Evolutionary conservation across 345 rosid species (phyloP).

Genomic region (Hypericum perforatum): DNA sequence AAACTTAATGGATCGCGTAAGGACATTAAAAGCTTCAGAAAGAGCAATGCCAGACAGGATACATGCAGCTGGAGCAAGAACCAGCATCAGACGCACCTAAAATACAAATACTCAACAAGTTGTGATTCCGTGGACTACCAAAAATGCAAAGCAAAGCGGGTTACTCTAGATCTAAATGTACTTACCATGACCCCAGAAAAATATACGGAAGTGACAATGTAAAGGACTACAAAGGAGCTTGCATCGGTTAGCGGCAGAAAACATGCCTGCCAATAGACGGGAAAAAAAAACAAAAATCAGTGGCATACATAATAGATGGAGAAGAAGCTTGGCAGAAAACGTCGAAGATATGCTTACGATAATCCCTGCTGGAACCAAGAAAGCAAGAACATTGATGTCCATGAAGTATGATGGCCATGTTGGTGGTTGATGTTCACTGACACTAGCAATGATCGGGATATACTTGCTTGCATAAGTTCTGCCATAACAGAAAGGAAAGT

Average conservation of each 20-base stretch:
- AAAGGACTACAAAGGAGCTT: conserved; percentile 83
- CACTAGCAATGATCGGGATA: conserved; percentile 98
- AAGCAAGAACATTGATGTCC: conserved; percentile 99
- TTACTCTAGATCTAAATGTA: conserved; percentile 3
- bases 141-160: not conserved
- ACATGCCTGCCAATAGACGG: conserved; percentile 82
- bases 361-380: conserved; percentile 99
- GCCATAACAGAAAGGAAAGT: conserved; percentile 19
- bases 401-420: conserved; percentile 99
- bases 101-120: conserved; percentile 13
- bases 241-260: conserved; percentile 95
- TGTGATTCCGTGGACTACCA: not conserved
- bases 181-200: conserved; percentile 99
- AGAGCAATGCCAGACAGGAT: conserved; percentile 97
- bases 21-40: conserved; percentile 89
- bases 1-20: conserved; percentile 84
- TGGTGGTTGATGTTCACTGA: conserved; percentile 99
- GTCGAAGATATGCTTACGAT: conserved; percentile 44
- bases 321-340: conserved; percentile 4
- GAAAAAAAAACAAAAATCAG: conserved; percentile 13
- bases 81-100: conserved; percentile 99
- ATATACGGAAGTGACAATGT: conserved; percentile 88
- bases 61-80: conserved; percentile 99
- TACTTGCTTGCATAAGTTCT: conserved; percentile 98
- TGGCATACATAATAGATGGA: conserved; percentile 1